Evolutionary conservation across 2,329 filamentous ascomycete genomes (phyloP).

Genomic region (Aureobasidium lini): DNA sequence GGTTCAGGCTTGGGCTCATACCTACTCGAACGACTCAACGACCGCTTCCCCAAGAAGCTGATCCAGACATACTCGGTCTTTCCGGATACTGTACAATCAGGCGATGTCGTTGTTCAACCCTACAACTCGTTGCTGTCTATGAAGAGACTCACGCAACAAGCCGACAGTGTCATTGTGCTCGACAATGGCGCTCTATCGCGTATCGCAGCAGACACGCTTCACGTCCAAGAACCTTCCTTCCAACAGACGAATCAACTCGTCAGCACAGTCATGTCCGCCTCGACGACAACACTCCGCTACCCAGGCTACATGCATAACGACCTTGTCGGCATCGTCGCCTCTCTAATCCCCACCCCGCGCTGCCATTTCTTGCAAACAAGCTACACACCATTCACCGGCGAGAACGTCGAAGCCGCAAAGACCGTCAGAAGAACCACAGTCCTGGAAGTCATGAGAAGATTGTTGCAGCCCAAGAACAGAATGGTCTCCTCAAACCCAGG

Average conservation of each 20-base stretch:
- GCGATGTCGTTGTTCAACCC: constrained; percentile 92
- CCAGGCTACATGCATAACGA: constrained; percentile 99
- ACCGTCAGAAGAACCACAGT: constrained; percentile 98
- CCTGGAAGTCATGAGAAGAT: constrained; percentile 89
- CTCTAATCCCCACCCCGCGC: constrained; percentile 88
- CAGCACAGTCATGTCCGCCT: constrained; percentile 96
- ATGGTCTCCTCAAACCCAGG: constrained; percentile 96
- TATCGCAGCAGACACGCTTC: constrained; percentile 88
- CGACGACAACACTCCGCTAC: constrained; percentile 91
- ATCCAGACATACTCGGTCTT: constrained; percentile 99
- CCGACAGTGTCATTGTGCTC: constrained; percentile 92
- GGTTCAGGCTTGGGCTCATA: constrained; percentile 95
- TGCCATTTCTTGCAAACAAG: constrained; percentile 98
- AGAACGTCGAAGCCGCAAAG: constrained; percentile 94
- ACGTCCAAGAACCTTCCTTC: constrained; percentile 92
- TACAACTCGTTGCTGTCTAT: constrained; percentile 96
- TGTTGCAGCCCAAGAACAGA: constrained; percentile 95
- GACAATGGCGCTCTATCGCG: constrained; percentile 91
- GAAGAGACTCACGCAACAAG: constrained; percentile 86
- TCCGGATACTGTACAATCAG: constrained; percentile 78
- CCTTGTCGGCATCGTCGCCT: constrained; percentile 91
- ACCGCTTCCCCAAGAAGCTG: constrained; percentile 96
- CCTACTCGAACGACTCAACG: constrained; percentile 88
- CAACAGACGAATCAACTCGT: constrained; percentile 96
- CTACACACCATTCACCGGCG: constrained; percentile 94